Evolutionary conservation across 257 asterid species (phyloP), one percentile per base, ranked within the genome.

Genomic region (Ajuga chamaepitys): DNA sequence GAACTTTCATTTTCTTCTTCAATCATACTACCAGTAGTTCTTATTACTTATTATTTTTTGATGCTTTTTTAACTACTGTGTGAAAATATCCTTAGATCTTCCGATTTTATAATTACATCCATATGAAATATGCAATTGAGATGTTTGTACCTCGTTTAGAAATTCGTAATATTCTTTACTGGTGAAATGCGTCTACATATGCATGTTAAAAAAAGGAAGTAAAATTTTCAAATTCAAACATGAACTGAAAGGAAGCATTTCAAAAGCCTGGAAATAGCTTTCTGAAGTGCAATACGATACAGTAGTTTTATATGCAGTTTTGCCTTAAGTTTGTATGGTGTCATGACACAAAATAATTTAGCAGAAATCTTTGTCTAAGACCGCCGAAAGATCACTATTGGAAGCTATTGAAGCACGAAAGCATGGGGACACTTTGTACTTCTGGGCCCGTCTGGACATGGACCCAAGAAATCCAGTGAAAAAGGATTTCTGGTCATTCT

Each of bases 401-500:
- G 85, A 81, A 51, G 91, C 79, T 63, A 83, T 91, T 38, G 88
- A 88, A 75, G 77, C 83, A 20, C 81, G 75, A 62, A 85, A 78
- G 63, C 92, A 94, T 58, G 97, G 97, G 37, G 96, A 94, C 73
- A 50, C 95, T 41, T 80, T 94, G 51, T 88, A 85, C 75, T 94
- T 94, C 75, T 94, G 98, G 99, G 88, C 79, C 74, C 80, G 91
- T 30, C 71, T 85, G 81, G 96, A 90, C 67, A 52, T 5, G 73
- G 97, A 89, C 73, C 84, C 78, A 14, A 82, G 96, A 66, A 82
- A 78, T 64, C 78, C 85, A 0, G 64, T 40, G 59, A 78, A 80
- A 72, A 85, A 75, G 53, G 96, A 90, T 75, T 94, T 94, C 78
- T 94, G 99, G 99, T 86, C 99, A 17, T 94, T 90, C 71, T 94